Evolutionary conservation across 2,329 filamentous ascomycete species (phyloP), one percentile per base, ranked within the genome.

Genomic region (Exophiala sp.): DNA sequence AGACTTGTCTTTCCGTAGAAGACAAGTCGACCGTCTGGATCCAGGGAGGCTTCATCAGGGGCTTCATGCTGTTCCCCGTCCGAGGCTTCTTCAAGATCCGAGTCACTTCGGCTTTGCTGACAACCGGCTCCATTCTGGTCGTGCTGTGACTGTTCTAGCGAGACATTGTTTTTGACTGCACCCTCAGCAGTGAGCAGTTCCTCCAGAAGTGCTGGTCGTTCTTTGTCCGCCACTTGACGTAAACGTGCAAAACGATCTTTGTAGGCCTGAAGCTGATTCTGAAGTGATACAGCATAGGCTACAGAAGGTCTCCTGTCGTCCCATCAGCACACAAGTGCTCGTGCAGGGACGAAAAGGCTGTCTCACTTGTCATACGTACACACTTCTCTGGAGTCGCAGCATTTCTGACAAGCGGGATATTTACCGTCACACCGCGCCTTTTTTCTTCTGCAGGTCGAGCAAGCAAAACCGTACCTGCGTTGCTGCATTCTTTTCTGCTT

Each of bases 341-440:
- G 24, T 20, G 10, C 9, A 24, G 18, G 9, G 34, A 18, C 18
- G 24, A 38, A 32, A 24, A 24, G 2, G 38, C 14, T 42, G 34
- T 12, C 39, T 32, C 20, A 50, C 39, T 35, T 49, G 51, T 50
- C 45, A 50, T 54, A 50, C 39, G 35, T 24, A 20, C 51, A 54
- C 20, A 18, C 34, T 16, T 48, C 44, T 8, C 43, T 14, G 14
- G 44, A 54, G 14, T 38, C 45, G 10, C 12, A 11, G 46, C 51
- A 54, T 14, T 48, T 54, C 12, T 48, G 38, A 46, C 83, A 86
- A 35, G 77, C 68, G 9, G 82, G 83, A 59, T 80, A 82, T 65
- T 77, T 76, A 68, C 85, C 83, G 63, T 83, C 80, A 68, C 83
- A 86, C 72, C 85, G 85, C 58, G 85, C 74, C 75, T 86, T 83